phyloP scores from a whole-genome alignment of 2,329 filamentous ascomycete species.

The Apiospora arundinis region DNA sequence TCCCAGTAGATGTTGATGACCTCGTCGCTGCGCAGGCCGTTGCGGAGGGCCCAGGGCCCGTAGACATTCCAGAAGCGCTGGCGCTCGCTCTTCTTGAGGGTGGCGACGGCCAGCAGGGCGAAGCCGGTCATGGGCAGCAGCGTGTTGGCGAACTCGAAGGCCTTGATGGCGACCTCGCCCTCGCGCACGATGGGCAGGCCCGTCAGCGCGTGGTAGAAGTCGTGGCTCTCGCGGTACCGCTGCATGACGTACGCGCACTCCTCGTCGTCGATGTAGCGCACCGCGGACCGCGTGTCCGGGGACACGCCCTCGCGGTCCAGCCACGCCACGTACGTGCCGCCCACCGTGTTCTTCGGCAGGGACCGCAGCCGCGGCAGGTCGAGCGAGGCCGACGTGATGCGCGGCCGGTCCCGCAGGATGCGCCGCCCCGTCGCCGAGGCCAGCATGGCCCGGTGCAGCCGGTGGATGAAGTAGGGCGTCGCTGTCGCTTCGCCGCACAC shows the following conservation, averaged over 20 bases:
- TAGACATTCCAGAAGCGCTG: constrained; percentile 76
- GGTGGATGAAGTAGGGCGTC: constrained; percentile 92
- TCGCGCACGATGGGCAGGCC: constrained; percentile 91
- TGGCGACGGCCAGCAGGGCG: constrained; percentile 83
- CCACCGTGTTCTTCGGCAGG: constrained; percentile 76
- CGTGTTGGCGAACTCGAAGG: constrained; percentile 96
- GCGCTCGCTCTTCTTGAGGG: constrained; percentile 83
- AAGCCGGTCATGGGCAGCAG: constrained; percentile 93
- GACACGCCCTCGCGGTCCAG: constrained; percentile 93
- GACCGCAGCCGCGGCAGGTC: constrained; percentile 72
- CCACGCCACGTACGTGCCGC: constrained; percentile 85
- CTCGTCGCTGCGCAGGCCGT: constrained; percentile 77
- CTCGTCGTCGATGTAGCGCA: constrained; percentile 91
- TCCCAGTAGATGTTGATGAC: constrained; percentile 99
- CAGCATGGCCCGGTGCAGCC: constrained; percentile 92
- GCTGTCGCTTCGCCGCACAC: constrained; percentile 93
- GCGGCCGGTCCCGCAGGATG: constrained; percentile 88
- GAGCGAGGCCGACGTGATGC: constrained; percentile 79
- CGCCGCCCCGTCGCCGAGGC: constrained; percentile 80
- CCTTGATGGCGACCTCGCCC: constrained; percentile 96
- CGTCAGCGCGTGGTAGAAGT: constrained; percentile 96
- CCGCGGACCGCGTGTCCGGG: constrained; percentile 82
- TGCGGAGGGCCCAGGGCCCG: constrained; percentile 88
- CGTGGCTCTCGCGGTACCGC: constrained; percentile 94
- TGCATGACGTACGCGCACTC: constrained; percentile 99